Percentiles rank a stretch among this genome's conserved stretches.
Conservation (phyloP, 768 basidiomycete species). For the Tricholoma terreum region DNA sequence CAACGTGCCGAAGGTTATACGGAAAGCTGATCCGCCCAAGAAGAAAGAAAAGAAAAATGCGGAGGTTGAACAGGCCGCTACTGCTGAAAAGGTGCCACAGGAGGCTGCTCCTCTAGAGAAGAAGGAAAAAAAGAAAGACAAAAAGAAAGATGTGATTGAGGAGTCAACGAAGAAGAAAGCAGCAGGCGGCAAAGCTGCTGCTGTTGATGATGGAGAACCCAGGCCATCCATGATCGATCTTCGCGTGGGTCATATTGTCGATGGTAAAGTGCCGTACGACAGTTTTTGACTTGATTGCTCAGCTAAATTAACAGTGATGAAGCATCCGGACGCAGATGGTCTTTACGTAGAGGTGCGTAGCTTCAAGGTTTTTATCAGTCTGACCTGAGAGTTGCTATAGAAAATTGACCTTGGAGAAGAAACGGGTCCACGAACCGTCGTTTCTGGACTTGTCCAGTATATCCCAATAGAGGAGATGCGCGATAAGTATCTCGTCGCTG, state of each 20-base stretch:
- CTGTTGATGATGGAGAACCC: slow-evolving; percentile 75
- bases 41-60: slow-evolving; percentile 67
- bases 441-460: slow-evolving; percentile 95
- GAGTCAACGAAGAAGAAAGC: slow-evolving; percentile 36
- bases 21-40: slow-evolving; percentile 70
- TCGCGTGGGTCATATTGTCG: slow-evolving; percentile 88
- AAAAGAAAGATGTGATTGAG: slow-evolving; percentile 42
- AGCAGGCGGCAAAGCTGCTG: slow-evolving; percentile 39
- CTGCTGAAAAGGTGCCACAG: slow-evolving; percentile 21
- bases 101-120: slow-evolving; percentile 32
- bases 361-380: neutral
- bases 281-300: neutral
- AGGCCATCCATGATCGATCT: slow-evolving; percentile 97
- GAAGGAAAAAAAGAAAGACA: slow-evolving; percentile 62
- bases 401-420: slow-evolving; percentile 97
- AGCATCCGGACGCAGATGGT: slow-evolving; percentile 96
- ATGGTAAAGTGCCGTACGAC: slow-evolving; percentile 54
- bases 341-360: slow-evolving; percentile 85
- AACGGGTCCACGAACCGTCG: slow-evolving; percentile 91
- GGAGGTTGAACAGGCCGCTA: slow-evolving; percentile 27
- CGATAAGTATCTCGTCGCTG: slow-evolving; percentile 76
- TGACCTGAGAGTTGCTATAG: slow-evolving; percentile 31
- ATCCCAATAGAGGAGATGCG: slow-evolving; percentile 94
- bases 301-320: slow-evolving; percentile 60
- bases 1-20: slow-evolving; percentile 68